Evolutionary conservation across 805 yeast species (phyloP).

Genomic region (Yamadazyma tumulicola): DNA sequence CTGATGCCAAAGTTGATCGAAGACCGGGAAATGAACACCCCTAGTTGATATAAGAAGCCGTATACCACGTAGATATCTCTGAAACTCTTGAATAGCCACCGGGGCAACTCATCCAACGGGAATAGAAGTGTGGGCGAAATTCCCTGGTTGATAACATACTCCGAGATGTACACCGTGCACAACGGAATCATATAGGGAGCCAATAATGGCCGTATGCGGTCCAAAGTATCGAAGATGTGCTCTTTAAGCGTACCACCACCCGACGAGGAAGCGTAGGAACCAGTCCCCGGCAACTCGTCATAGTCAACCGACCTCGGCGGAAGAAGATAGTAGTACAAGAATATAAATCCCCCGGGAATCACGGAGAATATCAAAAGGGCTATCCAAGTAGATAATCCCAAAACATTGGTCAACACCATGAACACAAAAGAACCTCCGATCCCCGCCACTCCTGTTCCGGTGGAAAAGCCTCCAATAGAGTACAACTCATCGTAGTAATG

Average conservation of each 20-base stretch:
- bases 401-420: conserved; percentile 67
- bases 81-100: conserved; percentile 51
- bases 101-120: conserved; percentile 65
- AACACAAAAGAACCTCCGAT: conserved; percentile 73
- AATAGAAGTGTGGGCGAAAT: conserved; percentile 84
- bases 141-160: conserved; percentile 89
- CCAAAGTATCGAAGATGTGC: conserved; percentile 19
- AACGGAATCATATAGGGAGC: conserved; percentile 81
- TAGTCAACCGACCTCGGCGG: conserved; percentile 18
- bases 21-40: conserved; percentile 89
- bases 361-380: conserved; percentile 56
- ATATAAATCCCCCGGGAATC: conserved; percentile 51
- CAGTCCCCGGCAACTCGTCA: conserved; percentile 5
- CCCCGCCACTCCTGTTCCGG: conserved; percentile 98
- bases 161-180: conserved; percentile 77
- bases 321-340: conserved; percentile 22
- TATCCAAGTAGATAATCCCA: conserved; percentile 50
- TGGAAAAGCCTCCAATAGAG: conserved; percentile 83
- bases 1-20: conserved; percentile 65
- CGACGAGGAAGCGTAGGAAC: background rate
- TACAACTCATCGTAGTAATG: conserved; percentile 58
- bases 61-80: conserved; percentile 90
- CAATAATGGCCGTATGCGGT: conserved; percentile 40
- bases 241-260: background rate
- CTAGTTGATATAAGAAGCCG: conserved; percentile 85